Conservation (phyloP, 306 rosid species). For the Echinosophora koreensis region DNA sequence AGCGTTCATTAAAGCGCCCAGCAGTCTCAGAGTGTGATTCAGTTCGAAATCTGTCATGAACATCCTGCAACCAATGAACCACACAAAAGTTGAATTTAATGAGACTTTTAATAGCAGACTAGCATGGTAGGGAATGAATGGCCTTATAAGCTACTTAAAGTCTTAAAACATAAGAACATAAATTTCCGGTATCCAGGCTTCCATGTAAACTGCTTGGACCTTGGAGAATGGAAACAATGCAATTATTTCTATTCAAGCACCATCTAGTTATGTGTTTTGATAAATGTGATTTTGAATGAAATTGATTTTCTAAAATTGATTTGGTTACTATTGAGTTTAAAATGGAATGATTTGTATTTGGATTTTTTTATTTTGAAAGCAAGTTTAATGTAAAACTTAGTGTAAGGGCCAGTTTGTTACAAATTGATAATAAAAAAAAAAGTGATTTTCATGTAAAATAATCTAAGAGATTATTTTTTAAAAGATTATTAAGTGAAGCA, state of each 20-base stretch:
- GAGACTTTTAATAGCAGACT: slow-evolving; percentile 25
- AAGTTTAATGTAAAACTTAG: no score
- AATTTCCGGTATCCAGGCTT: slow-evolving; percentile 14
- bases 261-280: background rate
- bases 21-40: slow-evolving; percentile 87
- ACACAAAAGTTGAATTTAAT: slow-evolving; percentile 34
- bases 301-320: no score
- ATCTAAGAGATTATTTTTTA: no score
- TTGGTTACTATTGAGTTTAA: no score
- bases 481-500: no score
- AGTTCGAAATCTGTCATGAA: slow-evolving; percentile 91
- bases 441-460: no score
- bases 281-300: no score
- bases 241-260: slow-evolving; percentile 26
- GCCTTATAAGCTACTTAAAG: background rate
- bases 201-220: background rate
- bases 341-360: no score
- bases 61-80: slow-evolving; percentile 71
- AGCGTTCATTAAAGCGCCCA: slow-evolving; percentile 95
- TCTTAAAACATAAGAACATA: background rate
- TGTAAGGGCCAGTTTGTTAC: no score
- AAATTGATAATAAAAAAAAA: no score
- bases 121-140: slow-evolving; percentile 14
- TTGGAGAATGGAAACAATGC: slow-evolving; percentile 33
- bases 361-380: no score